Conservation (phyloP, 495 filamentous ascomycete genomes). For the Lentithecium fluviatile region DNA sequence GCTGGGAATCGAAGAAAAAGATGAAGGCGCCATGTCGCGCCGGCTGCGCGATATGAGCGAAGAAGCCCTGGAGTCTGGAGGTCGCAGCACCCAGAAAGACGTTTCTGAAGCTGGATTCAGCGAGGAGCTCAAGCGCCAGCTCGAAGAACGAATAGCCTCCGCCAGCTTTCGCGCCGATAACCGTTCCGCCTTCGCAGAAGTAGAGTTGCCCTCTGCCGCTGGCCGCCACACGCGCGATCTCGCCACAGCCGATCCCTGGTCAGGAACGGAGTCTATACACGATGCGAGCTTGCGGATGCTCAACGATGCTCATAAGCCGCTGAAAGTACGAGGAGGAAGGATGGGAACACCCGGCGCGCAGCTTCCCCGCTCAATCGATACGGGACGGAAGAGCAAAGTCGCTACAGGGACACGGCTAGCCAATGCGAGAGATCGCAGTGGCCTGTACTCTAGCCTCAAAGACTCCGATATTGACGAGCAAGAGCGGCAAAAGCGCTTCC, state of each 20-base stretch:
- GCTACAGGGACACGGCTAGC: constrained; percentile 62
- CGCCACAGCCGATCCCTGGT: constrained; percentile 74
- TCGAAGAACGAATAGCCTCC: constrained; percentile 71
- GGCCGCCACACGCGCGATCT: constrained; percentile 70
- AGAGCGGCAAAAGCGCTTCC: constrained; percentile 66
- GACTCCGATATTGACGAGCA: constrained; percentile 59
- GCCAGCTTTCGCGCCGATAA: constrained; percentile 70
- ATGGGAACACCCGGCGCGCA: constrained; percentile 39
- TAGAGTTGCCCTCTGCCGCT: constrained; percentile 60
- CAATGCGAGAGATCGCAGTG: constrained; percentile 73
- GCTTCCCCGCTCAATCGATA: constrained; percentile 53
- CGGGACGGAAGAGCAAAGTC: constrained; percentile 44
- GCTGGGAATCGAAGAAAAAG: constrained; percentile 1
- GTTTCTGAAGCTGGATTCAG: constrained; percentile 83
- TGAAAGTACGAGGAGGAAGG: constrained; percentile 51
- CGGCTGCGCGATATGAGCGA: constrained; percentile 78
- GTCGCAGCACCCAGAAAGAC: constrained; percentile 68
- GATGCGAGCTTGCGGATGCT: constrained; percentile 88
- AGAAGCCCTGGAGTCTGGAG: constrained; percentile 69
- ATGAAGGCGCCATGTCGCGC: constrained; percentile 64
- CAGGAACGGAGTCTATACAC: constrained; percentile 67
- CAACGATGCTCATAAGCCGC: constrained; percentile 72
- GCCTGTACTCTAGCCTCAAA: constrained; percentile 66
- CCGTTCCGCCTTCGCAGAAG: constrained; percentile 66
- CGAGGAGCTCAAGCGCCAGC: constrained; percentile 71